A percentile compares a stretch with the other conserved stretches of the same genome.
Conservation (phyloP, 106 monocot species). For the Dendrobium chrysotoxum region DNA sequence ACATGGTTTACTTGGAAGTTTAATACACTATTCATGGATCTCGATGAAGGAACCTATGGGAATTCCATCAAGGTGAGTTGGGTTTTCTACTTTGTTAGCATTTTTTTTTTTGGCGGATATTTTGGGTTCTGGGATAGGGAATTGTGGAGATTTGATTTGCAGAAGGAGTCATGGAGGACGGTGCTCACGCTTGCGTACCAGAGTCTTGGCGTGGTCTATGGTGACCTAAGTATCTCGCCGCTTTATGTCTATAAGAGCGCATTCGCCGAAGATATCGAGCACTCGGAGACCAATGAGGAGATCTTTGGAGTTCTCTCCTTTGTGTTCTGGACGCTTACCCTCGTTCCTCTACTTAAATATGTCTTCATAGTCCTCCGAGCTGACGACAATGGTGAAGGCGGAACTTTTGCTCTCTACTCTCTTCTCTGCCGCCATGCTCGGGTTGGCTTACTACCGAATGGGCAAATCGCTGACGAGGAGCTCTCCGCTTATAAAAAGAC, state of each 20-base stretch:
- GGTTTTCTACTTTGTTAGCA: background rate
- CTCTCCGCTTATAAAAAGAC: conserved; percentile 47
- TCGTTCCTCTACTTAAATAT: conserved; percentile 76
- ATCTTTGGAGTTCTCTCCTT: conserved; percentile 87
- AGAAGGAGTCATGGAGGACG: conserved; percentile 51
- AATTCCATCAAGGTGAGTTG: background rate
- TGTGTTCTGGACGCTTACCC: conserved; percentile 89
- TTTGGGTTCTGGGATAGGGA: background rate
- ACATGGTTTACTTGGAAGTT: too few species aligned
- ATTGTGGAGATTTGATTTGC: background rate
- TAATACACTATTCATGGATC: background rate
- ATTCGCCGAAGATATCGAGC: conserved; percentile 74
- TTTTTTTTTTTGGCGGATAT: background rate
- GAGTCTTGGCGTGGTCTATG: conserved; percentile 85
- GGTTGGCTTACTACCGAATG: conserved; percentile 54
- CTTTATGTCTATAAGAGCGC: conserved; percentile 84
- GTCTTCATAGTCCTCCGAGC: conserved; percentile 80
- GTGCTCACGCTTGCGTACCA: conserved; percentile 63
- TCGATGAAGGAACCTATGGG: background rate
- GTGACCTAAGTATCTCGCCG: conserved; percentile 80
- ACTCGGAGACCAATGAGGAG: conserved; percentile 80
- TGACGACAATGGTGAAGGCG: conserved; percentile 86
- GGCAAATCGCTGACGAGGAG: conserved; percentile 61
- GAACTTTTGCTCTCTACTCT: conserved; percentile 87
- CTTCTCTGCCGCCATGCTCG: conserved; percentile 69